Percentiles rank a stretch among this genome's conserved stretches.
phyloP scores from a whole-genome alignment of 1,139 yeast species.

The Nakaseomyces glabratus region DNA sequence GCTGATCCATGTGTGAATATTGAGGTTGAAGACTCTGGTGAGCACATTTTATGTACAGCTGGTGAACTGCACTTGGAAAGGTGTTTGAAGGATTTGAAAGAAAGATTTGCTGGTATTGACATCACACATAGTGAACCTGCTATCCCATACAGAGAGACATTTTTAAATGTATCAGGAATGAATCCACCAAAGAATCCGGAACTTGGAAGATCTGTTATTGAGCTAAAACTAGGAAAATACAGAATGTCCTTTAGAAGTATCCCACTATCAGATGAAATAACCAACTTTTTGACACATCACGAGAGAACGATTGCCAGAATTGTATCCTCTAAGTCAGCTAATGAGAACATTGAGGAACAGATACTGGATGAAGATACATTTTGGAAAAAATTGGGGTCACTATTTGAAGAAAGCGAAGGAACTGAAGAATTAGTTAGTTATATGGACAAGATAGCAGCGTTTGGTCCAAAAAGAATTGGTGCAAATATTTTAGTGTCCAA shows the following conservation, averaged over 20 bases:
- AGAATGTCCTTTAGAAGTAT: conserved; percentile 41
- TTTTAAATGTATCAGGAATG: conserved; percentile 42
- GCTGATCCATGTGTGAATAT: conserved; percentile 94
- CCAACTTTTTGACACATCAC: conserved; percentile 42
- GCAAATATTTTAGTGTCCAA: conserved; percentile 64
- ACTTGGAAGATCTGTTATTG: conserved; percentile 37
- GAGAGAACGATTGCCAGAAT: conserved; percentile 36
- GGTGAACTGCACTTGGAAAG: conserved; percentile 91
- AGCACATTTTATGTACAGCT: conserved; percentile 85
- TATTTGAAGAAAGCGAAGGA: conserved; percentile 31
- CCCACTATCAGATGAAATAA: conserved; percentile 49
- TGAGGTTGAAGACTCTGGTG: conserved; percentile 80
- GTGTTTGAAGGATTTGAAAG: conserved; percentile 79
- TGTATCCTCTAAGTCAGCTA: conserved; percentile 10
- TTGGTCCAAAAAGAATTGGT: conserved; percentile 74
- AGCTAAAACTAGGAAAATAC: conserved; percentile 41
- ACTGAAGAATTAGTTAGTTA: conserved; percentile 21
- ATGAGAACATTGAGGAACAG: conserved; percentile 16
- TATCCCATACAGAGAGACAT: conserved; percentile 89
- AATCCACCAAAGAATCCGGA: conserved; percentile 36
- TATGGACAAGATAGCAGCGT: conserved; percentile 46
- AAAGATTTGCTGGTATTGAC: conserved; percentile 87
- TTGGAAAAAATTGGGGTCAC: conserved; percentile 31
- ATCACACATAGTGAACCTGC: conserved; percentile 84
- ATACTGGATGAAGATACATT: conserved; percentile 28